Evolutionary conservation across 2,329 filamentous ascomycete species (phyloP), one percentile per base, ranked within the genome.

Genomic region (Paracorniculantispora psalliotae): DNA sequence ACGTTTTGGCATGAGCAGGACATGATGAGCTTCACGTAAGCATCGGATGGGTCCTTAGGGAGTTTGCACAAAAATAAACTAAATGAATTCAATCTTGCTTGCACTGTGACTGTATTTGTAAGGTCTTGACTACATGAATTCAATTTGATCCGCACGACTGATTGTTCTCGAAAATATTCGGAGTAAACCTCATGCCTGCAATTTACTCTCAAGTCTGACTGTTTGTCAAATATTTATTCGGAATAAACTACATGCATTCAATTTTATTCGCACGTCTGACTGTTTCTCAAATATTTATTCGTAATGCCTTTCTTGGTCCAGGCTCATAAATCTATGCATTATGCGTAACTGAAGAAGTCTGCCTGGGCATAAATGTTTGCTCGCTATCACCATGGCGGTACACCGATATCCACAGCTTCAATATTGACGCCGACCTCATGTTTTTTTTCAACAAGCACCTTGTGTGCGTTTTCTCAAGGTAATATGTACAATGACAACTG

Each of bases 1-100:
- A 66, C 63, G 69, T 67, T 23, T 71, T 69, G 69, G 69, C 65
- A 65, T 67, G 69, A 23, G 70, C 63, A 68, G 62, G 68, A 66
- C 68, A 70, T 69, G 64, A 72, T 68, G 68, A 72, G 67, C 69
- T 73, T 70, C 68, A 67, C 63, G 69, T 65, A 67, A 71, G 68
- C 70, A 72, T 72, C 69, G 69, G 71, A 67, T 68, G 65, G 70
- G 71, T 68, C 68, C 68, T 52, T 71, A 71, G 67, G 71, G 71
- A 72, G 72, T 71, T 57, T 51, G 33, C 54, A 59, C 44, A 53
- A 56, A 59, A 60, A 48, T 35, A 44, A 54, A 52, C 12, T 52
- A 48, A 48, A 55, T 39, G 37, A 57, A 47, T 60, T 57, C 39
- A 47, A 25, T 41, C 19, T 17, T 55, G 44, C 23, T 10, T 28